Conservation (phyloP, 257 asterid genomes). For the Nicotiana benthamiana region DNA sequence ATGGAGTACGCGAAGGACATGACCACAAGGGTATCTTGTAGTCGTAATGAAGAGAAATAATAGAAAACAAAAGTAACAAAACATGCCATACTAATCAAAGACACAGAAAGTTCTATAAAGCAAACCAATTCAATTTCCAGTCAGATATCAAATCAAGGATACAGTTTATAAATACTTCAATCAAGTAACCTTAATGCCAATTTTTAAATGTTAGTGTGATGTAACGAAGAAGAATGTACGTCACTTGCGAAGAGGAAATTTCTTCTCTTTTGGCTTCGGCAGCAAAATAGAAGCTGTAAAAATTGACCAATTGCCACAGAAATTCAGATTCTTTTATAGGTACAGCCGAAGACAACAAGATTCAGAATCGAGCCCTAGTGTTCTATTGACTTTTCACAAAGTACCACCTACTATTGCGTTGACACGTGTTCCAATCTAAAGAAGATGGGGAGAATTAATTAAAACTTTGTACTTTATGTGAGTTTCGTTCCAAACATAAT, state of each 20-base stretch:
- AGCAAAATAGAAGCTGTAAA: not conserved
- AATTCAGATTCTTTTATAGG: conserved; percentile 1
- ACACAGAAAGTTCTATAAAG: not conserved
- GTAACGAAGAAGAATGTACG: not conserved
- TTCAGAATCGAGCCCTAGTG: not conserved
- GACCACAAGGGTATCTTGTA: too few relatives aligned
- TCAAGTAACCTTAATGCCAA: not conserved
- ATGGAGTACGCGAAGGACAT: rapidly evolving
- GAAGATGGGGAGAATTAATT: not conserved
- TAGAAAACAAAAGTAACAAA: too few relatives aligned
- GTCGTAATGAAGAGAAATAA: too few relatives aligned
- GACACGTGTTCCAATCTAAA: conserved; percentile 10
- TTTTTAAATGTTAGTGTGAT: not conserved
- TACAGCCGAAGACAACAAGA: not conserved
- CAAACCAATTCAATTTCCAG: not conserved
- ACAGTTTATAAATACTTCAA: not conserved
- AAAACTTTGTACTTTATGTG: not conserved
- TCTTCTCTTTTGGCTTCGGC: not conserved
- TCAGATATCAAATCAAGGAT: not conserved
- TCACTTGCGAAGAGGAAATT: not conserved
- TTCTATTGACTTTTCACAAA: conserved; percentile 10
- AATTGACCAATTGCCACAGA: not conserved
- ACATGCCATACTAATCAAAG: not conserved
- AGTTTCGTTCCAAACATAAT: too few relatives aligned
- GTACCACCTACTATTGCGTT: not conserved